A percentile compares a stretch with the other conserved stretches of the same genome.
Conservation (phyloP, 768 basidiomycete species). For the Trametes cubensis region DNA sequence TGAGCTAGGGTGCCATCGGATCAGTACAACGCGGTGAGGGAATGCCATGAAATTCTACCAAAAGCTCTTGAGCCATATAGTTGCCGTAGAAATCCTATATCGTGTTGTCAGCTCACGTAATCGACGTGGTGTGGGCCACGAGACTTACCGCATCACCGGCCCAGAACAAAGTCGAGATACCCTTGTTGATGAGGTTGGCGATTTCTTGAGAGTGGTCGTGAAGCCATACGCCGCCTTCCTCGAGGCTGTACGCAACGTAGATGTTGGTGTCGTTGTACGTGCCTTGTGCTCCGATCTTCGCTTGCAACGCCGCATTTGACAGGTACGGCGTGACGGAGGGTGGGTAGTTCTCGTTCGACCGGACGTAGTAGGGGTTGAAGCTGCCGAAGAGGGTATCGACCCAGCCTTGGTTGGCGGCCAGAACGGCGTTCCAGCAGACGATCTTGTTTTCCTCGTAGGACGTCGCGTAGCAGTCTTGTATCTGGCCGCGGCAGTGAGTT, state of each 20-base stretch:
- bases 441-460: constrained; percentile 44
- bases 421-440: constrained; percentile 58
- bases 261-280: constrained; percentile 45
- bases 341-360: constrained; percentile 43
- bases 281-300: constrained; percentile 46
- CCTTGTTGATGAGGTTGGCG: constrained; percentile 59
- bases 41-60: not conserved
- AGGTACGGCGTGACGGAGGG: constrained; percentile 45
- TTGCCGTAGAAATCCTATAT: constrained; percentile 57
- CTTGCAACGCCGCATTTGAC: constrained; percentile 30
- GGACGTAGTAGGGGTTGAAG: constrained; percentile 58
- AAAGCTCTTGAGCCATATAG: constrained; percentile 51
- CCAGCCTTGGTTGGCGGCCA: constrained; percentile 57
- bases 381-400: constrained; percentile 53
- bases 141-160: constrained; percentile 57
- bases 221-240: constrained; percentile 59
- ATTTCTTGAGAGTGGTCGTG: constrained; percentile 45
- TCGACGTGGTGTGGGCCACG: not conserved
- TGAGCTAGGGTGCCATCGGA: constrained; percentile 47
- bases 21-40: not conserved
- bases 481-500: constrained; percentile 38
- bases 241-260: constrained; percentile 49
- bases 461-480: constrained; percentile 51
- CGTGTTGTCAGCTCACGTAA: not conserved
- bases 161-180: constrained; percentile 52